Evolutionary conservation across 108 stramenopile species (phyloP).

Genomic region (Cyclotella baltica): DNA sequence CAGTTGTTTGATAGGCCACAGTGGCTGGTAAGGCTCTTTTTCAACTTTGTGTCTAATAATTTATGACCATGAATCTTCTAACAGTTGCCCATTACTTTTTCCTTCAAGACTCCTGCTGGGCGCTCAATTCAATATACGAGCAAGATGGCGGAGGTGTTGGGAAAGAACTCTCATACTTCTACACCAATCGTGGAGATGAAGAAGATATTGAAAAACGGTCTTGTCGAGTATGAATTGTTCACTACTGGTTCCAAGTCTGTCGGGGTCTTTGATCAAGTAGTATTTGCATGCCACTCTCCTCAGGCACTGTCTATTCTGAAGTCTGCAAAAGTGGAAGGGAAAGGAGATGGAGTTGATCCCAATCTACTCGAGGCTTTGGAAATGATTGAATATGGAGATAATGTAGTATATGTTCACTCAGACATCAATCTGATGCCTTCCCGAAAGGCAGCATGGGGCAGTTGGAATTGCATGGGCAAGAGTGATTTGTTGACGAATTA

Average conservation of each 20-base stretch:
- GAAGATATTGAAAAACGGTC: slow-evolving; percentile 34
- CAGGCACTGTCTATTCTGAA: slow-evolving; percentile 66
- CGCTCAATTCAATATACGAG: slow-evolving; percentile 84
- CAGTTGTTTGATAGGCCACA: slow-evolving; percentile 77
- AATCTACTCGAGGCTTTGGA: slow-evolving; percentile 40
- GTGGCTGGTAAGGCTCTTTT: slow-evolving; percentile 25
- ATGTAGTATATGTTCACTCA: slow-evolving; percentile 92
- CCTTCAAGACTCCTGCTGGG: slow-evolving; percentile 75
- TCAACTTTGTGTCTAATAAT: not conserved
- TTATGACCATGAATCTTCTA: not conserved
- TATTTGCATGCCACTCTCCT: slow-evolving; percentile 95
- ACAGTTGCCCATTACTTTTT: not conserved
- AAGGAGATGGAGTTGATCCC: slow-evolving; percentile 32
- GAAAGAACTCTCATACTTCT: slow-evolving; percentile 62
- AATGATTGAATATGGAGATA: slow-evolving; percentile 82
- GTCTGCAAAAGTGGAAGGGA: slow-evolving; percentile 7
- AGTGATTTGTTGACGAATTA: slow-evolving; percentile 47
- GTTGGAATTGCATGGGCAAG: slow-evolving; percentile 95
- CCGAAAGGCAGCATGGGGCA: slow-evolving; percentile 83
- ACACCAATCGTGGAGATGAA: slow-evolving; percentile 64
- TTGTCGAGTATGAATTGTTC: slow-evolving; percentile 52
- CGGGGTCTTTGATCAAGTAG: slow-evolving; percentile 80
- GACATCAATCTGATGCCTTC: slow-evolving; percentile 92
- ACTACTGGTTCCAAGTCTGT: slow-evolving; percentile 42
- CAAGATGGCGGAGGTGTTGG: slow-evolving; percentile 67